Conservation (phyloP, 345 rosid species). For the Brassica napus region Da-Ae NC_063444.1:1240001-1240500, state of each 20-base stretch:
- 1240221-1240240: slow-evolving; percentile 55
- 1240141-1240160: slow-evolving; percentile 40
- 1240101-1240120: neutral
- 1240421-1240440: slow-evolving; percentile 88
- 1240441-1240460: neutral
- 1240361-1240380: slow-evolving; percentile 96
- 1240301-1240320: slow-evolving; percentile 91
- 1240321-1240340: slow-evolving; percentile 81
- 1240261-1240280: slow-evolving; percentile 88
- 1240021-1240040: slow-evolving; percentile 9
- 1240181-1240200: slow-evolving; percentile 41
- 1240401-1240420: slow-evolving; percentile 93
- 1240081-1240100: slow-evolving; percentile 5
- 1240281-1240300: slow-evolving; percentile 90
- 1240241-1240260: slow-evolving; percentile 98
- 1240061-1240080: slow-evolving; percentile 27
- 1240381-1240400: slow-evolving; percentile 86
- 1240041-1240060: neutral
- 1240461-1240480: neutral
- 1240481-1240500: neutral
- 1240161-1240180: slow-evolving; percentile 14
- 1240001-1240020: slow-evolving; percentile 37
- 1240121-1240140: slow-evolving; percentile 30
- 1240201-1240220: slow-evolving; percentile 46
- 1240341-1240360: slow-evolving; percentile 95